Conservation (phyloP, 2,329 filamentous ascomycete species). For the Diaporthe aspalathi region DNA sequence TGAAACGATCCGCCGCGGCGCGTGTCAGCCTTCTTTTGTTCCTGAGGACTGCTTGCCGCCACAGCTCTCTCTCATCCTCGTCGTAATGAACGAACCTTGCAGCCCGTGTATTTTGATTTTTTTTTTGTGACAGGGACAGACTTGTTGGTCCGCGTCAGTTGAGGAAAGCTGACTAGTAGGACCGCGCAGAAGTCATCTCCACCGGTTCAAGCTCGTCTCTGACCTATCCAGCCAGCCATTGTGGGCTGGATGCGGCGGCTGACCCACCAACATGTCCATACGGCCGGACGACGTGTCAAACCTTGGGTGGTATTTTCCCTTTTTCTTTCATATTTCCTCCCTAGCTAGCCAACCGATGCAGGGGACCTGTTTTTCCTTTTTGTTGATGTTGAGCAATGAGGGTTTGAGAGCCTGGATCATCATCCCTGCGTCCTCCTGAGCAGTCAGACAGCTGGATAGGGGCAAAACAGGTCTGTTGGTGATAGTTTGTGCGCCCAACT, state of each 20-base stretch:
- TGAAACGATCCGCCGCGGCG: constrained; percentile 28
- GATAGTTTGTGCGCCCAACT: constrained; percentile 15
- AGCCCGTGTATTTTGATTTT: no score
- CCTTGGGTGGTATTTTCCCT: not conserved
- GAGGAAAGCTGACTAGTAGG: not conserved
- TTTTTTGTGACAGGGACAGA: not conserved
- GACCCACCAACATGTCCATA: constrained; percentile 1
- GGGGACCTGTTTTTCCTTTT: no score
- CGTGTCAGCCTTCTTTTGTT: constrained; percentile 2
- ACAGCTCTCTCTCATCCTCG: not conserved
- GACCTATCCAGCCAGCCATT: not conserved
- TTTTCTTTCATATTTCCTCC: not conserved
- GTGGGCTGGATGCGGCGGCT: not conserved
- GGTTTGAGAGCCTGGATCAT: not conserved
- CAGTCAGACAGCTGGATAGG: not conserved
- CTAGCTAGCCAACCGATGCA: not conserved
- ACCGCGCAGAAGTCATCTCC: constrained; percentile 5
- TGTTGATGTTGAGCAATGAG: not conserved
- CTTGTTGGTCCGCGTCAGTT: not conserved
- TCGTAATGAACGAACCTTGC: constrained; percentile 9
- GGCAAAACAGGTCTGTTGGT: constrained; percentile 17
- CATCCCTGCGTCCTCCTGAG: constrained; percentile 15
- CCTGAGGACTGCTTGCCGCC: not conserved
- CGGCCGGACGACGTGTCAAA: not conserved
- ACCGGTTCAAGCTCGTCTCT: not conserved